Percentiles rank a stretch among this genome's conserved stretches.
Evolutionary conservation across 208 protist species (phyloP).

Genomic region (Leishmania mexicana): DNA sequence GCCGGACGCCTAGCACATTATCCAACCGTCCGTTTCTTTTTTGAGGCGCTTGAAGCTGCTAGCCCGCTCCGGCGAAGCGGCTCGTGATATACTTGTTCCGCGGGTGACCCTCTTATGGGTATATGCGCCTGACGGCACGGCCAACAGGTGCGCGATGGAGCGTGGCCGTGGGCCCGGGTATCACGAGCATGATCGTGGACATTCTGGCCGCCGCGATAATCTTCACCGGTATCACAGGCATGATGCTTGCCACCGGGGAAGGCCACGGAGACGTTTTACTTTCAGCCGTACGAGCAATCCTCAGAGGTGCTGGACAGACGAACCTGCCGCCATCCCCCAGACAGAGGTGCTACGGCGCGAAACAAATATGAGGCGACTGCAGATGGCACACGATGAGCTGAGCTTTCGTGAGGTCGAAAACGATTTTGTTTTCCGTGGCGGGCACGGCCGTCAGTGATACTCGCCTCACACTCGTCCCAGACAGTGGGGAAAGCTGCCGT

Average conservation of each 20-base stretch:
- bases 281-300: constrained; percentile 1
- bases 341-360: neutral
- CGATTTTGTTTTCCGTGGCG: neutral
- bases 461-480: neutral
- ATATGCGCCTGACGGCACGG: neutral
- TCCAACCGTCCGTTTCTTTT: neutral
- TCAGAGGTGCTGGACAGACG: neutral
- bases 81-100: neutral
- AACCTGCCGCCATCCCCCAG: constrained; percentile 6
- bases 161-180: neutral
- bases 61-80: neutral
- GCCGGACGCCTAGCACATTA: neutral
- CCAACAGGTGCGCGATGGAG: constrained; percentile 22
- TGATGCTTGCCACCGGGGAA: neutral
- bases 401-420: neutral
- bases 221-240: neutral
- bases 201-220: neutral
- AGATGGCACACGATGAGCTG: neutral
- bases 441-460: neutral
- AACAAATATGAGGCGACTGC: neutral
- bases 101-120: neutral
- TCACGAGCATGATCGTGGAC: neutral
- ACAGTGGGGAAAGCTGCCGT: neutral
- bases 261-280: neutral
- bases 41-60: neutral